Conservation (phyloP, 805 yeast species). For the Zygosaccharomyces lentus region DNA sequence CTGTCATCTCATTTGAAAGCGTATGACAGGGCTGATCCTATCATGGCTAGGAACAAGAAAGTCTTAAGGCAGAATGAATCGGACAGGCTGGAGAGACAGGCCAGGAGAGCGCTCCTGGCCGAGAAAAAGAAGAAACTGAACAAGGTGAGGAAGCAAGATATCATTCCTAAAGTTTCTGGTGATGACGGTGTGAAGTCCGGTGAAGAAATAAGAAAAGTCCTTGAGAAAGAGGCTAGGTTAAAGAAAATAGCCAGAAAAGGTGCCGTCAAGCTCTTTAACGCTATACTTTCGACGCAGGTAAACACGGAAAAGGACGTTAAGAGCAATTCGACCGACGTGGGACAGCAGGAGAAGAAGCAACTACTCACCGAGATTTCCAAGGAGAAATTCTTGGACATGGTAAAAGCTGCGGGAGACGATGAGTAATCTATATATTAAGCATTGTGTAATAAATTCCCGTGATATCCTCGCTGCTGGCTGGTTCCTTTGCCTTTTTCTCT, state of each 20-base stretch:
- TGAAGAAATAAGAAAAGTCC: constrained; percentile 43
- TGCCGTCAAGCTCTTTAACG: constrained; percentile 79
- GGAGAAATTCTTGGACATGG: constrained; percentile 83
- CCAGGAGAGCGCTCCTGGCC: constrained; percentile 59
- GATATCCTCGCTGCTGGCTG: neutral
- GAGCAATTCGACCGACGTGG: constrained; percentile 42
- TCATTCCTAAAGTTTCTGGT: constrained; percentile 57
- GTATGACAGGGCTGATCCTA: constrained; percentile 84
- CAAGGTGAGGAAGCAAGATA: constrained; percentile 59
- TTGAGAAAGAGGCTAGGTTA: constrained; percentile 64
- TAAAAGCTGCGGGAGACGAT: constrained; percentile 65
- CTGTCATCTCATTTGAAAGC: constrained; percentile 83
- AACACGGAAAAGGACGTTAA: constrained; percentile 48
- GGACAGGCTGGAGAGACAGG: constrained; percentile 79
- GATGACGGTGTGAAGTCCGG: constrained; percentile 42
- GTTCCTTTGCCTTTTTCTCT: neutral
- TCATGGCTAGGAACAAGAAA: constrained; percentile 76
- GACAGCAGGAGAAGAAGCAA: constrained; percentile 48
- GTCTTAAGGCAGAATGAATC: constrained; percentile 68
- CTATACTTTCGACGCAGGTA: constrained; percentile 73
- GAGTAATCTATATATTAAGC: constrained; percentile 6
- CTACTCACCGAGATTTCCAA: constrained; percentile 76
- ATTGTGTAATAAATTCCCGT: constrained; percentile 1
- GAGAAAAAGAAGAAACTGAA: constrained; percentile 71
- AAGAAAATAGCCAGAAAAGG: constrained; percentile 85